These are phyloP conservation scores for Trichothecium sympodiale DNA, from an alignment of 2,329 filamentous ascomycete species.

Conservation along the genomic window DNA sequence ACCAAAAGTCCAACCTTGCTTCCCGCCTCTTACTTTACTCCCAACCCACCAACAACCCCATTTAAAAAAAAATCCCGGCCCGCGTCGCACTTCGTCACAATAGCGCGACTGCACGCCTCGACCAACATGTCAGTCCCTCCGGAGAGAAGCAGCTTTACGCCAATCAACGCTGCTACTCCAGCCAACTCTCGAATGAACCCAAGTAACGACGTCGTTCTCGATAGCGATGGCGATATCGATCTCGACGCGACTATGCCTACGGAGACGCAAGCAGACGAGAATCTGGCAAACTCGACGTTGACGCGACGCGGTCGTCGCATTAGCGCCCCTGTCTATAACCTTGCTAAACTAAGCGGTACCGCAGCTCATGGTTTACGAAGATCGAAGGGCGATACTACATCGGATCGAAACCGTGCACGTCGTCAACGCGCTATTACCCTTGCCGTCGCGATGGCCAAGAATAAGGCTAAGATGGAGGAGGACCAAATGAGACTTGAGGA, in stretches of 20 bases:
- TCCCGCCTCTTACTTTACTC: too few species aligned
- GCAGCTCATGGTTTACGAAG: constrained; percentile 46
- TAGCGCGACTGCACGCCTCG: constrained; percentile 1
- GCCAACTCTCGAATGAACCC: too few species aligned
- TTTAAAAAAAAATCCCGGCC: too few species aligned
- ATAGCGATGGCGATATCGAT: constrained; percentile 8
- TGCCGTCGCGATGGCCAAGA: constrained; percentile 1
- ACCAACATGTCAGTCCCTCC: constrained; percentile 20
- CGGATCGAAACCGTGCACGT: constrained; percentile 23
- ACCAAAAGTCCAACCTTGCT: too few species aligned
- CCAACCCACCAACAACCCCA: too few species aligned
- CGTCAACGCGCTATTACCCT: constrained; percentile 5
- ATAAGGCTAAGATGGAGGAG: background rate
- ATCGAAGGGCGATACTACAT: constrained; percentile 37
- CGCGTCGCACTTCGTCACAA: constrained; percentile 2
- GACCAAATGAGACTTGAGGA: background rate
- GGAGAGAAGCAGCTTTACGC: constrained; percentile 42
- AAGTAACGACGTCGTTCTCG: constrained; percentile 18
- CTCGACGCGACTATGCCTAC: constrained; percentile 1
- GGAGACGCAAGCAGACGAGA: background rate
- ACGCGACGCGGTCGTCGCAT: constrained; percentile 37
- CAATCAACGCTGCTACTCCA: constrained; percentile 45
- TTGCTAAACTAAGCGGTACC: constrained; percentile 51
- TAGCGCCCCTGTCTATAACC: constrained; percentile 55
- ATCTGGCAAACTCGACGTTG: constrained; percentile 9